A percentile compares a stretch with the other conserved stretches of the same genome.
These are phyloP conservation scores for Diutina mesorugosa DNA, from an alignment of 1,139 yeast species.

Conservation along the genomic window DNA sequence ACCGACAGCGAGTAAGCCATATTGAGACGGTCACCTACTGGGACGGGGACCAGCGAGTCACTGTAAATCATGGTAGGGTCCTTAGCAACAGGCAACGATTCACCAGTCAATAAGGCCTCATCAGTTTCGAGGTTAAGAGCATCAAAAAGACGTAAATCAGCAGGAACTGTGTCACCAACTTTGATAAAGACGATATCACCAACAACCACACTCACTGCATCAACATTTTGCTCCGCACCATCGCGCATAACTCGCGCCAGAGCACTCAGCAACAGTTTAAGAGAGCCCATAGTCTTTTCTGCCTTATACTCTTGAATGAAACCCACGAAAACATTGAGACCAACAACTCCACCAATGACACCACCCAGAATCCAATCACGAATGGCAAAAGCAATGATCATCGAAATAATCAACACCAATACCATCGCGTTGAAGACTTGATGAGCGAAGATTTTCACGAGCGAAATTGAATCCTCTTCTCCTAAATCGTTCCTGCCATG, in stretches of 20 bases:
- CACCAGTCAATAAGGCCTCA: conserved; percentile 74
- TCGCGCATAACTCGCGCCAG: conserved; percentile 58
- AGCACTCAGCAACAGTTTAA: conserved; percentile 58
- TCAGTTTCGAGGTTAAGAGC: conserved; percentile 65
- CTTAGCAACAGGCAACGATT: conserved; percentile 61
- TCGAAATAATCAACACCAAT: conserved; percentile 57
- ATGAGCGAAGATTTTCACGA: conserved; percentile 44
- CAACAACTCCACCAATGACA: conserved; percentile 61
- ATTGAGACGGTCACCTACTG: conserved; percentile 69
- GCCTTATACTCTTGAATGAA: conserved; percentile 62
- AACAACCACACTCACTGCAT: conserved; percentile 59
- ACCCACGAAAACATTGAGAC: conserved; percentile 57
- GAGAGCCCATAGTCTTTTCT: conserved; percentile 71
- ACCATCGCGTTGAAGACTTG: conserved; percentile 78
- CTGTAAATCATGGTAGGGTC: conserved; percentile 30
- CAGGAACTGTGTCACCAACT: conserved; percentile 75
- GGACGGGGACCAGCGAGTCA: conserved; percentile 23
- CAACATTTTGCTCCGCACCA: conserved; percentile 45
- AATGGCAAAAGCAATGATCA: conserved; percentile 66
- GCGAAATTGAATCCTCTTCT: conserved; percentile 43
- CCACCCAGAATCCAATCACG: conserved; percentile 79
- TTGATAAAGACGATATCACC: conserved; percentile 58
- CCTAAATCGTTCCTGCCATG: conserved; percentile 54
- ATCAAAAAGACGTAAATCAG: conserved; percentile 53
- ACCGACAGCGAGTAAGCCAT: conserved; percentile 63